Percentiles rank a stretch among this genome's conserved stretches.
Evolutionary conservation across 805 yeast species (phyloP).

Genomic region (Sugiyamaella marilandica): DNA sequence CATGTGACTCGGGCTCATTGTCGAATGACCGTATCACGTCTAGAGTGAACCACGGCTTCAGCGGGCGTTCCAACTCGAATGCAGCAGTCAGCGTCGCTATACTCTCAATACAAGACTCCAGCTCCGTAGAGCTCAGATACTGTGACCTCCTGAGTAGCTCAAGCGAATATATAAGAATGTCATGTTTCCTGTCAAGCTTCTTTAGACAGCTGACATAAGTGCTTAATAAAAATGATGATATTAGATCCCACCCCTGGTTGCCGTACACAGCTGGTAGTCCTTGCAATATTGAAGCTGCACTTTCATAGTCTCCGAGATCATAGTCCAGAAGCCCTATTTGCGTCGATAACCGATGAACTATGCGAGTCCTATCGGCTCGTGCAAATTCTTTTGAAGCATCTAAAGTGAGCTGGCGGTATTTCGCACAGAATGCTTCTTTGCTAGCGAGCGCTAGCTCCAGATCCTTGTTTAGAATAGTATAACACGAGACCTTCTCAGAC

Average conservation of each 20-base stretch:
- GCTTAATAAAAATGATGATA: slow-evolving; percentile 62
- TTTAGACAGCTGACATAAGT: slow-evolving; percentile 62
- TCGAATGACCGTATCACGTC: slow-evolving; percentile 33
- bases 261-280: slow-evolving; percentile 66
- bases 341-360: slow-evolving; percentile 67
- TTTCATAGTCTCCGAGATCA: slow-evolving; percentile 49
- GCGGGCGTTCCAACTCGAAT: slow-evolving; percentile 25
- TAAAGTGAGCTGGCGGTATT: slow-evolving; percentile 52
- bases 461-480: slow-evolving; percentile 9
- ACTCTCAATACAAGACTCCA: slow-evolving; percentile 19
- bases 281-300: slow-evolving; percentile 59
- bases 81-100: slow-evolving; percentile 22
- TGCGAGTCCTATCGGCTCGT: slow-evolving; percentile 50
- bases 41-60: slow-evolving; percentile 37
- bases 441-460: slow-evolving; percentile 26
- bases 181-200: slow-evolving; percentile 21
- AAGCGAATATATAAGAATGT: slow-evolving; percentile 29
- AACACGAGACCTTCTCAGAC: neutral
- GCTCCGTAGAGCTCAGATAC: slow-evolving; percentile 18
- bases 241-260: slow-evolving; percentile 66
- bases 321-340: slow-evolving; percentile 73
- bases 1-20: neutral
- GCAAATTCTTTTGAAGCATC: slow-evolving; percentile 50
- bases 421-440: slow-evolving; percentile 35
- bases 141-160: slow-evolving; percentile 25